phyloP scores from a whole-genome alignment of 106 monocot genomes.

The Xerophyta viscosa region DNA sequence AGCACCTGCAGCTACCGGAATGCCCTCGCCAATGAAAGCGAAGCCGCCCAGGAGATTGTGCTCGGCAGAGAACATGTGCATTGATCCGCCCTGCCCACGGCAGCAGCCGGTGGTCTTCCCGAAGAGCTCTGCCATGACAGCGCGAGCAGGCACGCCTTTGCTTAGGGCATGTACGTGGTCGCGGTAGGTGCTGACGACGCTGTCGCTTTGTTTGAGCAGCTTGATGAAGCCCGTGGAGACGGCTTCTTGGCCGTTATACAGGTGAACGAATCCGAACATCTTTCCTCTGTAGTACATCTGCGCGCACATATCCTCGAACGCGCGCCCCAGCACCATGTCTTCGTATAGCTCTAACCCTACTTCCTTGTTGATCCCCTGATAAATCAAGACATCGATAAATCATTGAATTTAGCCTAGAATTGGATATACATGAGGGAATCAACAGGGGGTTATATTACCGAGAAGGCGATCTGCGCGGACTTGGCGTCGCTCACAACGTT shows the following conservation, averaged over 20 bases:
- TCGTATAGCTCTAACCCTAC: conserved; percentile 84
- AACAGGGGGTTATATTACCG: conserved; percentile 20
- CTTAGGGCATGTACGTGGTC: conserved; percentile 93
- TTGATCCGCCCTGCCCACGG: conserved; percentile 96
- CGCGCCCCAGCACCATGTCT: conserved; percentile 84
- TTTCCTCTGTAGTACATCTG: conserved; percentile 99
- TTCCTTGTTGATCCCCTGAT: conserved; percentile 50
- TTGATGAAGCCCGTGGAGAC: conserved; percentile 95
- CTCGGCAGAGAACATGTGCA: conserved; percentile 94
- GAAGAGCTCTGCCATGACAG: conserved; percentile 95
- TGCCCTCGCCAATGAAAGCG: conserved; percentile 97
- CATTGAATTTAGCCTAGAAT: background rate
- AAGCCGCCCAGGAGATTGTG: conserved; percentile 87
- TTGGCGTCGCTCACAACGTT: conserved; percentile 26
- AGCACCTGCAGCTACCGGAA: conserved; percentile 88
- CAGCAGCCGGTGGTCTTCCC: conserved; percentile 99
- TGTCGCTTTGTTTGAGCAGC: conserved; percentile 44
- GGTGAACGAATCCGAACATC: conserved; percentile 98
- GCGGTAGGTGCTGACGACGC: conserved; percentile 88
- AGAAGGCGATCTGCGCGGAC: conserved; percentile 15
- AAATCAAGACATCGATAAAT: background rate
- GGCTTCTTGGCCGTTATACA: conserved; percentile 98
- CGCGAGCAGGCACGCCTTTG: conserved; percentile 81
- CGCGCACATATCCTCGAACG: conserved; percentile 97
- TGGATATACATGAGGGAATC: background rate